phyloP scores from a whole-genome alignment of 495 filamentous ascomycete genomes.

The Aspergillus ellipticus region DNA sequence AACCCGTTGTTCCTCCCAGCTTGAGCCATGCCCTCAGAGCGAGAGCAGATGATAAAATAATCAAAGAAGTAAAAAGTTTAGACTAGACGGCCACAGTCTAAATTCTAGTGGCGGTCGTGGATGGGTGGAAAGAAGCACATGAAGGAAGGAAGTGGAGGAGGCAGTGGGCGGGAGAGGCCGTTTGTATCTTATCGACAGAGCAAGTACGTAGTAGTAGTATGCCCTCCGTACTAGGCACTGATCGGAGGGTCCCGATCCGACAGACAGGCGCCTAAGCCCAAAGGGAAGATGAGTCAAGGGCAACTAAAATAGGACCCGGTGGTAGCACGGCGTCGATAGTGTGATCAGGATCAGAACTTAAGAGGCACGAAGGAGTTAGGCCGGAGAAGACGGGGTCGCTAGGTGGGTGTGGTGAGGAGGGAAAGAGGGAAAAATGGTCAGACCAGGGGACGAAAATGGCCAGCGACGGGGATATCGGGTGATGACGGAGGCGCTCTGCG shows the following conservation, averaged over 20 bases:
- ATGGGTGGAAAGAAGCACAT: neutral
- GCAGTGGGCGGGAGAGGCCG: neutral
- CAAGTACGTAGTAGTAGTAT: too few species aligned
- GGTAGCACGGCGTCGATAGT: neutral
- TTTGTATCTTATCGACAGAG: neutral
- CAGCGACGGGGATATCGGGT: constrained; percentile 18
- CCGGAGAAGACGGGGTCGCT: neutral
- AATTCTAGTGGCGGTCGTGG: neutral
- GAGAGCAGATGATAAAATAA: neutral
- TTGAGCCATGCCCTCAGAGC: constrained; percentile 38
- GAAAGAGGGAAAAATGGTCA: constrained; percentile 8
- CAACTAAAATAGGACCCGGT: neutral
- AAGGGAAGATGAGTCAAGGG: neutral
- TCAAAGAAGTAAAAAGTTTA: constrained; percentile 16
- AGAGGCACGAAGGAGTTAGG: neutral
- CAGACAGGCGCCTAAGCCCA: constrained; percentile 6
- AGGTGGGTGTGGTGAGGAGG: neutral
- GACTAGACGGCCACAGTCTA: neutral
- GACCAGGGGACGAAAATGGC: constrained; percentile 7
- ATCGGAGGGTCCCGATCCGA: constrained; percentile 6
- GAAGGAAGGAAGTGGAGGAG: neutral
- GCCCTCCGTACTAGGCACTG: neutral
- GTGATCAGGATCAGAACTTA: neutral
- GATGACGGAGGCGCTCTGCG: constrained; percentile 11
- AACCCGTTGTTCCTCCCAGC: constrained; percentile 31